Conservation (phyloP, 1,284 basidiomycete species). For the Malassezia obtusa region DNA sequence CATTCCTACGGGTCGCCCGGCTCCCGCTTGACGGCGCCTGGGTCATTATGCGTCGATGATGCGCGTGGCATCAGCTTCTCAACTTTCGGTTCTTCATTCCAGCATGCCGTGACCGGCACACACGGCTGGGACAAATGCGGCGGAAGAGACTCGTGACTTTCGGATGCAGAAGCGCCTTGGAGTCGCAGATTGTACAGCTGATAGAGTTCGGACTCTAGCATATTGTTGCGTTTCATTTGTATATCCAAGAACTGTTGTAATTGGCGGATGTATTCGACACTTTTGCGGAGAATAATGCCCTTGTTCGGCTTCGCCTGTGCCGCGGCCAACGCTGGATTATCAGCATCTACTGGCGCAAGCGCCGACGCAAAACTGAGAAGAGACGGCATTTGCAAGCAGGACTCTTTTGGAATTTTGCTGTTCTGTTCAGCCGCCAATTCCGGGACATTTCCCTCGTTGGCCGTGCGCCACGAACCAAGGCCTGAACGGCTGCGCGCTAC, state of each 20-base stretch:
- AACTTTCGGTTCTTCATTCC: neutral
- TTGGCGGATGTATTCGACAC: slow-evolving; percentile 43
- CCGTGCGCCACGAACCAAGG: neutral
- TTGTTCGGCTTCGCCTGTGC: slow-evolving; percentile 46
- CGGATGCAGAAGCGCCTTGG: neutral
- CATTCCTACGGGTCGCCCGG: no score
- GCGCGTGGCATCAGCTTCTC: no score
- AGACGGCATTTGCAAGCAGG: slow-evolving; percentile 22
- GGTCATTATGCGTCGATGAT: no score
- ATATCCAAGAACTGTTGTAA: slow-evolving; percentile 42
- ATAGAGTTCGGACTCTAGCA: slow-evolving; percentile 32
- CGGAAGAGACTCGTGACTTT: neutral
- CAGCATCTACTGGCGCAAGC: slow-evolving; percentile 30
- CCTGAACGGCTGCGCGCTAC: neutral
- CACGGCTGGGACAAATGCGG: neutral
- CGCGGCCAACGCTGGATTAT: slow-evolving; percentile 34
- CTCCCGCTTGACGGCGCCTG: no score
- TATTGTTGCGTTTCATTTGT: slow-evolving; percentile 34
- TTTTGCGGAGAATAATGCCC: slow-evolving; percentile 44
- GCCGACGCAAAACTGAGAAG: slow-evolving; percentile 26
- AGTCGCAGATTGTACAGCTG: slow-evolving; percentile 8
- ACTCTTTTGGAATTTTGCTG: slow-evolving; percentile 6
- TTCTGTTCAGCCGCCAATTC: slow-evolving; percentile 17
- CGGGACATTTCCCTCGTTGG: neutral
- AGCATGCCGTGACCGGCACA: neutral